A percentile compares a stretch with the other conserved stretches of the same genome.
phyloP scores from a whole-genome alignment of 192 early-diverging fungal genomes.

The Rhizophagus prolifer region DNA sequence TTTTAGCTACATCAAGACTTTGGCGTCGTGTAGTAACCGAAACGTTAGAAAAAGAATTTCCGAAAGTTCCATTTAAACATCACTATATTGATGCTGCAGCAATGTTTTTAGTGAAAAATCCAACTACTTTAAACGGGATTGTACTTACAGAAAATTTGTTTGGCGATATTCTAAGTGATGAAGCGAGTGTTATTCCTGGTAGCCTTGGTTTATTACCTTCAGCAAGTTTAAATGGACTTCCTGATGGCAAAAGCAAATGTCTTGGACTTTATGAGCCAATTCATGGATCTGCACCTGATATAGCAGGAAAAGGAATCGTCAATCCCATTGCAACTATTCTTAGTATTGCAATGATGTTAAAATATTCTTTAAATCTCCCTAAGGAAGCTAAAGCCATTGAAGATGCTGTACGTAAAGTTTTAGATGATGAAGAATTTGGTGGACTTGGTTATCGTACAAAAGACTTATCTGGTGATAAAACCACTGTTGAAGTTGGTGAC shows the following conservation, averaged over 20 bases:
- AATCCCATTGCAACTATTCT: constrained; percentile 99
- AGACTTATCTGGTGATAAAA: constrained; percentile 83
- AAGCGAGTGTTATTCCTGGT: constrained; percentile 94
- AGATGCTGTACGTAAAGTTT: constrained; percentile 84
- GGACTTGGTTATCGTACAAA: constrained; percentile 79
- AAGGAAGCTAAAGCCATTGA: constrained; percentile 90
- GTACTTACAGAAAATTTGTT: constrained; percentile 99
- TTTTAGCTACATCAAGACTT: constrained; percentile 94
- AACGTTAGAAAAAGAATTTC: constrained; percentile 86
- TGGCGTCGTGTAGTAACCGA: constrained; percentile 95
- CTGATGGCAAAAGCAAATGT: constrained; percentile 66
- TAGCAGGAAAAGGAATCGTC: constrained; percentile 94
- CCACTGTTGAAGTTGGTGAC: constrained; percentile 91
- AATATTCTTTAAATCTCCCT: constrained; percentile 91
- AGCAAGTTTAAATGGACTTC: constrained; percentile 87
- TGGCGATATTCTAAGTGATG: constrained; percentile 97
- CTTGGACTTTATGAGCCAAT: constrained; percentile 98
- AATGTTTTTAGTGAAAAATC: constrained; percentile 95
- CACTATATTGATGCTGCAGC: constrained; percentile 96
- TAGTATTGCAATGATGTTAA: constrained; percentile 88
- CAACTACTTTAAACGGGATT: constrained; percentile 87
- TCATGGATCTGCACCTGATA: constrained; percentile 98
- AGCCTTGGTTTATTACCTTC: constrained; percentile 91
- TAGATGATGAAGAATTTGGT: constrained; percentile 76
- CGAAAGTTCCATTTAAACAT: constrained; percentile 81